Evolutionary conservation across 208 protist species (phyloP), one percentile per base, ranked within the genome.

Genomic region (Naegleria gruberi): DNA sequence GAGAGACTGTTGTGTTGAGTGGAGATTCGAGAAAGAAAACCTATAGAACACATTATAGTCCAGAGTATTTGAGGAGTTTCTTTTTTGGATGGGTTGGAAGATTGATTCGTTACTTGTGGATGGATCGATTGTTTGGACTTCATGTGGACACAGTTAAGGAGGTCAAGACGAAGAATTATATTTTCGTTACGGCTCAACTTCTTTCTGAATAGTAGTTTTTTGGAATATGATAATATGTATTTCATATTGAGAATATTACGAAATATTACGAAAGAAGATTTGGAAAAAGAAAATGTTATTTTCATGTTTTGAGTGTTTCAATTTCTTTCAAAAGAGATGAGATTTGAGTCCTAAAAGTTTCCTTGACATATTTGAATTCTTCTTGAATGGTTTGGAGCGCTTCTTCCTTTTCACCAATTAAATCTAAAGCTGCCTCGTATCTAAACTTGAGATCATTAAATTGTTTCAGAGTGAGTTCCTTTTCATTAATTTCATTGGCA

Each of bases 11-110:
- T 51, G 88, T 86, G 43, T 42, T 90, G 26, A 84, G 45, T 90
- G 46, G 34, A 73, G 34, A 90, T 86, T 42, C 81, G 5, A 90
- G 82, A 81, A 65, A 90, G 19, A 90, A 86, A 81, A 73, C 23
- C 0, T 90, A 87, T 43, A n/a, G 88, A 44, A 90, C 88, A 15
- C 88, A 90, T 43, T 90, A 90, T 23, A 44, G n/a, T 30, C 88
- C 88, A 81, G 82, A 87, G 42, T 90, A 81, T 43, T 43, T 84
- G 12, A 5, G 88, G 12, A 84, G 81, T 90, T 90, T 90, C 55
- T 90, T 90, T 41, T 90, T 86, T 90, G 88, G 88, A 57, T 90
- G 88, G 88, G 6, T 90, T 81, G 88, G 88, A 42, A 73, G 88
- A 42, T 41, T 90, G 2, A 73, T 90, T 26, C 10, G 82, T 73